Conservation (phyloP, 1,284 basidiomycete species). For the Vanrija sp. region DNA sequence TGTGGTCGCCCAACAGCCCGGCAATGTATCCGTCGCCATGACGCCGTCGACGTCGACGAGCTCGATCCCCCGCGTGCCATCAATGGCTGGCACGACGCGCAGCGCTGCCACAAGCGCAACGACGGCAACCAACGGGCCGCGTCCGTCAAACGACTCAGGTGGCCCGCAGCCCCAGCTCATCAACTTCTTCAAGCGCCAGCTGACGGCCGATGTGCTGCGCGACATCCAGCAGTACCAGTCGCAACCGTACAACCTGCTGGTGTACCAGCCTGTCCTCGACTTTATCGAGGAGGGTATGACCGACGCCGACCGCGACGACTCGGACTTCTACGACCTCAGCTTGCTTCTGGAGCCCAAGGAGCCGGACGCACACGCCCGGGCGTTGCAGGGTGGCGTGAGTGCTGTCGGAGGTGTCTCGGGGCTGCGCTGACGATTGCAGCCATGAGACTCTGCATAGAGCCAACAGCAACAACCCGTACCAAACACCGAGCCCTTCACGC, state of each 20-base stretch:
- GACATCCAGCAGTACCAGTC: constrained; percentile 96
- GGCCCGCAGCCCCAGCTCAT: constrained; percentile 60
- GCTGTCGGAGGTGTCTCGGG: too few species aligned
- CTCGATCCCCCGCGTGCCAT: too few species aligned
- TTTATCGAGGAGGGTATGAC: constrained; percentile 72
- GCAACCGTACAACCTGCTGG: constrained; percentile 78
- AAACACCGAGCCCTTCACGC: too few species aligned
- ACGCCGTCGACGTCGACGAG: too few species aligned
- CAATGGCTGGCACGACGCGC: background rate
- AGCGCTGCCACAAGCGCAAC: too few species aligned
- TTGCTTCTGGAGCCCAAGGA: constrained; percentile 86
- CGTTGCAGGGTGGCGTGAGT: too few species aligned
- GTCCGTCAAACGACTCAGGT: background rate
- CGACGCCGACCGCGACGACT: constrained; percentile 59
- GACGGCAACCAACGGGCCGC: background rate
- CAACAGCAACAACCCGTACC: too few species aligned
- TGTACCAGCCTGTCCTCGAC: constrained; percentile 63
- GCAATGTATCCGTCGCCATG: too few species aligned
- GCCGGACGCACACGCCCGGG: too few species aligned
- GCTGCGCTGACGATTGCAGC: too few species aligned
- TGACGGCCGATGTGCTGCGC: constrained; percentile 88
- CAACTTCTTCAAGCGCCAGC: constrained; percentile 94
- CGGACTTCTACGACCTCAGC: constrained; percentile 69
- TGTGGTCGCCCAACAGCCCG: constrained; percentile 53
- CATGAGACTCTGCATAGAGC: too few species aligned